Base-by-base conservation (phyloP, 2,329 filamentous ascomycete genomes). In the Claviceps citrina region DNA sequence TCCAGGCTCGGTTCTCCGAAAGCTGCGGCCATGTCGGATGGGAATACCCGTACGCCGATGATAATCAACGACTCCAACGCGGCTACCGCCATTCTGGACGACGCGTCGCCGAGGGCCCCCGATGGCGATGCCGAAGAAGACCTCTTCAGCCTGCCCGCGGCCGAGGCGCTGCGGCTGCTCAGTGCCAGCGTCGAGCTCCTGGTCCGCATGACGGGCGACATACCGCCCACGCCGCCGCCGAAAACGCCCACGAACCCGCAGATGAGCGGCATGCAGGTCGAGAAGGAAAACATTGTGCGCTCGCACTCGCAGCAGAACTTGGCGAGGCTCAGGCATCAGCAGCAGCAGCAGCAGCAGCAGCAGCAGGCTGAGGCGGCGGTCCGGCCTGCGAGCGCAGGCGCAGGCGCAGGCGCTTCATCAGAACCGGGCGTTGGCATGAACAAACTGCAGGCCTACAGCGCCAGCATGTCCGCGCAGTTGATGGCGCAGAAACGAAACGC, bases 151-250 rank as follows among this genome's bases (percentile, higher is more conserved):
- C 69, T 95, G 44, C 65, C 76, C 1, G 76, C 85, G 3, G 67
- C 79, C 38, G 77, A 77, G 2, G 87, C 87, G 5, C 71, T 96
- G 53, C 82, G 80, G 53, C 66, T 93, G 46, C 71, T 96, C n/a
- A 78, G 78, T 48, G 69, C 75, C 30, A 75, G 75, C 43, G 66
- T 86, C 44, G 81, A 86, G 51, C 69, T 75, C 4, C 68, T 91
- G 38, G 79, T 85, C 22, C 71, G 72, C 46, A 67, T 79, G 43
- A 84, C 81, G 2, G 81, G 83, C 53, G 84, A 93, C 52, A 68
- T 91, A 10, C 84, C 83, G 18, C 81, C 81, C 13, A 91, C 80
- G n/a, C 83, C 81, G 41, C 80, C 81, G 5, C 71, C 78, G 2
- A 70, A 69, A 39, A 70, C 68, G 19, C 73, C 74, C 0, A 70